Conservation (phyloP, 441 rosid species). For the Hura crepitans region DNA sequence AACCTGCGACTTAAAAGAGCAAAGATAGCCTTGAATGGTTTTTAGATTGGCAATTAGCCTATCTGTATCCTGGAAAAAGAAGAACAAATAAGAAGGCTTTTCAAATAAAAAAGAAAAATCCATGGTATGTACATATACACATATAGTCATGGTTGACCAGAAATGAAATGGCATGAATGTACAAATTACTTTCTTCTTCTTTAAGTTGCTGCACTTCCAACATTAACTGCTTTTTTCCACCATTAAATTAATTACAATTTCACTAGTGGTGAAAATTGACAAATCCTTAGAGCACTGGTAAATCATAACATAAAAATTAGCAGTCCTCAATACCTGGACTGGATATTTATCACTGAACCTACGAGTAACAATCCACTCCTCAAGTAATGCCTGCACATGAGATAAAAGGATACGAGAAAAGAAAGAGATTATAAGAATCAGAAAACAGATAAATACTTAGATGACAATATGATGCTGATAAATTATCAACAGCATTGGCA, state of each 20-base stretch:
- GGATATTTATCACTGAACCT: slow-evolving; percentile 55
- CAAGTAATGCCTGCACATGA: slow-evolving; percentile 69
- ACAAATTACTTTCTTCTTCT: background rate
- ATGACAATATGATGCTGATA: slow-evolving; percentile 8
- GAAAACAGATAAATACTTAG: background rate
- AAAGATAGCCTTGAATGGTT: slow-evolving; percentile 83
- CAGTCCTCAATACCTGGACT: slow-evolving; percentile 45
- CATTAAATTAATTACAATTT: background rate
- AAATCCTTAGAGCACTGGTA: background rate
- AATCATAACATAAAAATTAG: slow-evolving; percentile 4
- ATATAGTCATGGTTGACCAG: no score
- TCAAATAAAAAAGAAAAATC: background rate
- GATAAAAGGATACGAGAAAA: slow-evolving; percentile 5
- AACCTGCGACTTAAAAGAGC: slow-evolving; percentile 84
- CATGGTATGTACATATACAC: background rate
- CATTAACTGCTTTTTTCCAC: background rate
- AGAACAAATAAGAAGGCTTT: background rate
- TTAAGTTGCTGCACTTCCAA: background rate
- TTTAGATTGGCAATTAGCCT: slow-evolving; percentile 65
- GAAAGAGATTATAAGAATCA: background rate
- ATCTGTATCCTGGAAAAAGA: slow-evolving; percentile 60
- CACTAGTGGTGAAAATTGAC: background rate
- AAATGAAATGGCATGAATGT: background rate
- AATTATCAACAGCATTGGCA: slow-evolving; percentile 9
- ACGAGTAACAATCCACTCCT: slow-evolving; percentile 82